Conservation (phyloP, 176 grass and related monocot genomes). For the Echinochloa phyllopogon region DNA sequence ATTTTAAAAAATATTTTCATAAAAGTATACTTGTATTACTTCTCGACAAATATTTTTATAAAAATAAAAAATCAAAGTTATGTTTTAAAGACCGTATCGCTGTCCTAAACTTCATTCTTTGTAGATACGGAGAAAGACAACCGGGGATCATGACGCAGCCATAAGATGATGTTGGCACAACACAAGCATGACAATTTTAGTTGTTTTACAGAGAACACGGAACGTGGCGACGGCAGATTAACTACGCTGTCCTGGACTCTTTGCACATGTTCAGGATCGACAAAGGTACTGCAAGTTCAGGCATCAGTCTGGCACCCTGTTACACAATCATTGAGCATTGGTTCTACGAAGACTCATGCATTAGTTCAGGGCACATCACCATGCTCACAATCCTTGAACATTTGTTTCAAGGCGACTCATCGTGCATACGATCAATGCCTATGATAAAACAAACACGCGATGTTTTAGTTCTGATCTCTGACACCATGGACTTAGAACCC, state of each 20-base stretch:
- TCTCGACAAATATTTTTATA: too few relatives aligned
- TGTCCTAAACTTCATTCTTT: too few relatives aligned
- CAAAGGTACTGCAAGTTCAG: background rate
- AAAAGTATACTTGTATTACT: too few relatives aligned
- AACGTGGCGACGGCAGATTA: background rate
- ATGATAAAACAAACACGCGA: background rate
- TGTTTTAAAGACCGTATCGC: too few relatives aligned
- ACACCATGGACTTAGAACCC: background rate
- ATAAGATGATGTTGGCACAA: background rate
- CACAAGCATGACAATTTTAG: too few relatives aligned
- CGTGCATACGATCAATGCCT: too few relatives aligned
- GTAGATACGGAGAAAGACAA: too few relatives aligned
- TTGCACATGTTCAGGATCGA: background rate
- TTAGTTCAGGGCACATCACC: background rate
- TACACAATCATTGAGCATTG: background rate
- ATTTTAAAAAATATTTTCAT: too few relatives aligned
- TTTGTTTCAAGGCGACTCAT: background rate
- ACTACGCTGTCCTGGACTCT: background rate
- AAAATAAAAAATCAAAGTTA: too few relatives aligned
- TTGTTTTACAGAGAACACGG: background rate
- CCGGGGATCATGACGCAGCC: too few relatives aligned
- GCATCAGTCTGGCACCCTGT: background rate
- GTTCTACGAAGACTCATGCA: background rate
- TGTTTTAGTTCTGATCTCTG: background rate
- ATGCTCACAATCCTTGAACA: background rate